These are phyloP conservation scores for Penicillium bialowiezense DNA, from an alignment of 495 filamentous ascomycete species.

Conservation along the genomic window DNA sequence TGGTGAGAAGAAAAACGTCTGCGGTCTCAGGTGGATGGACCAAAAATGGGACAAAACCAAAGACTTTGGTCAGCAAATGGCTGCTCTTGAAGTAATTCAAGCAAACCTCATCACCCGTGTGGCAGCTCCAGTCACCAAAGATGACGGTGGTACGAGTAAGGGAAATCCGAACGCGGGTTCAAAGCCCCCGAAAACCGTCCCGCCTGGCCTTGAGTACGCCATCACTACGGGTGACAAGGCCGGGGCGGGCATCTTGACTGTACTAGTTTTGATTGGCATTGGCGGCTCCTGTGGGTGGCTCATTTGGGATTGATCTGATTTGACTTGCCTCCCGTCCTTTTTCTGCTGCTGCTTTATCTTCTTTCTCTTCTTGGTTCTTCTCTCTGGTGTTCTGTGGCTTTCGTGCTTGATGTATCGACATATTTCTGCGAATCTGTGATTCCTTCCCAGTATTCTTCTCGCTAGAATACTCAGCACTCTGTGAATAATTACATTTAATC, in stretches of 20 bases:
- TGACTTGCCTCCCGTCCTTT: not conserved
- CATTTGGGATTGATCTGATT: conserved; percentile 29
- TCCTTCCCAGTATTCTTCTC: not conserved
- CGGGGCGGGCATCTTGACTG: conserved; percentile 34
- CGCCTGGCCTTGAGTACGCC: conserved; percentile 8
- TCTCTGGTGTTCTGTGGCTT: not conserved
- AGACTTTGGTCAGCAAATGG: conserved; percentile 73
- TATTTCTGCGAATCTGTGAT: not conserved
- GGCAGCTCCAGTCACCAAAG: conserved; percentile 56
- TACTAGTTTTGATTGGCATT: conserved; percentile 26
- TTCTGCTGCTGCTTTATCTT: not conserved
- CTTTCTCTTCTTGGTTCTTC: not conserved
- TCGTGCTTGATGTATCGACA: not conserved
- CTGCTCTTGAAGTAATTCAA: conserved; percentile 65
- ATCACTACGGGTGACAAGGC: conserved; percentile 31
- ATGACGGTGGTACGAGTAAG: conserved; percentile 70
- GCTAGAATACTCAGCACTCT: conserved; percentile 5
- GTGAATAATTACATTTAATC: conserved; percentile 15
- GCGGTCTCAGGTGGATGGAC: conserved; percentile 65
- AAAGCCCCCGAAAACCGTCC: conserved; percentile 10
- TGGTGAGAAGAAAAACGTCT: conserved; percentile 46
- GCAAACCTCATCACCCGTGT: conserved; percentile 52
- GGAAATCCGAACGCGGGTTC: conserved; percentile 67
- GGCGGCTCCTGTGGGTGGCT: conserved; percentile 31
- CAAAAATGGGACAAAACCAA: conserved; percentile 50